These are phyloP conservation scores for Venturia effusa DNA, from an alignment of 2,329 filamentous ascomycete genomes.

Conservation along the genomic window DNA sequence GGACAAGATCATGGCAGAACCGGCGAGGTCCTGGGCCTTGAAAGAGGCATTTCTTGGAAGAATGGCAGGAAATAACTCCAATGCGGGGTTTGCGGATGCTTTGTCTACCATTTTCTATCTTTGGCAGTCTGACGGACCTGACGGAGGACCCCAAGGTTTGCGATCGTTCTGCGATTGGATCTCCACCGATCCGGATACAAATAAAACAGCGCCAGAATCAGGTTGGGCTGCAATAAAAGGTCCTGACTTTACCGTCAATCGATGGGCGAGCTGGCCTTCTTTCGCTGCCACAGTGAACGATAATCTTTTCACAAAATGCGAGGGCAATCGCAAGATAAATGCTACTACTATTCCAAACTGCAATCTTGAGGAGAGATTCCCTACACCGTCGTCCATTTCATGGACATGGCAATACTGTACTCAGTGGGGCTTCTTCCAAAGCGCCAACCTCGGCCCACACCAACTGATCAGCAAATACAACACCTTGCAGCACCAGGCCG, in stretches of 20 bases:
- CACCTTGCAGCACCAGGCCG: slow-evolving; percentile 31
- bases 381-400: slow-evolving; percentile 28
- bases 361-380: slow-evolving; percentile 24
- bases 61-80: slow-evolving; percentile 34
- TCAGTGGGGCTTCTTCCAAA: slow-evolving; percentile 41
- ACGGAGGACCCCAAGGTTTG: slow-evolving; percentile 24
- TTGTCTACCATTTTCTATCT: slow-evolving; percentile 29
- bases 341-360: slow-evolving; percentile 21
- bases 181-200: slow-evolving; percentile 30
- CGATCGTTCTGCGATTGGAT: slow-evolving; percentile 37
- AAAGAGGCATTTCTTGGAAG: slow-evolving; percentile 39
- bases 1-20: slow-evolving; percentile 32
- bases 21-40: slow-evolving; percentile 26
- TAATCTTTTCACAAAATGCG: slow-evolving; percentile 31
- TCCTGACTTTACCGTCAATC: slow-evolving; percentile 28
- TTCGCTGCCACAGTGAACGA: slow-evolving; percentile 29
- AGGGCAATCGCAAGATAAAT: slow-evolving; percentile 14
- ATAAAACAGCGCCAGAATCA: slow-evolving; percentile 24
- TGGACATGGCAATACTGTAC: slow-evolving; percentile 45
- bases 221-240: slow-evolving; percentile 33
- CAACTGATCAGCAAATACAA: slow-evolving; percentile 38
- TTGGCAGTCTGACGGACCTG: slow-evolving; percentile 35
- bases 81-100: slow-evolving; percentile 37
- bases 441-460: slow-evolving; percentile 36
- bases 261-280: slow-evolving; percentile 31